These are phyloP conservation scores for Botrytis fragariae DNA, from an alignment of 2,329 filamentous ascomycete species.

Conservation along the genomic window DNA sequence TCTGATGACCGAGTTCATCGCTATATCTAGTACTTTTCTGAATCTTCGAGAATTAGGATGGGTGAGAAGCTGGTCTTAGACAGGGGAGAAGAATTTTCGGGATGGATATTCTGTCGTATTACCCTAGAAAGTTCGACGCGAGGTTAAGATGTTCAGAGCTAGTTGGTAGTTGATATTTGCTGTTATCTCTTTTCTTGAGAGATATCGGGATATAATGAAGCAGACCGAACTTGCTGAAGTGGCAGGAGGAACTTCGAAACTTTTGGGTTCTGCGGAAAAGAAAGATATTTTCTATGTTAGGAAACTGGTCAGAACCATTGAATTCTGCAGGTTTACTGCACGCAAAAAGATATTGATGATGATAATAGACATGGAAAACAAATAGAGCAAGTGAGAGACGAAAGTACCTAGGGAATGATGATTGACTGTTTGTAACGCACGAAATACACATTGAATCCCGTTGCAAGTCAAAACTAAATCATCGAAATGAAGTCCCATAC, in stretches of 20 bases:
- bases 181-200: neutral
- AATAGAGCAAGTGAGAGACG: neutral
- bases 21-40: neutral
- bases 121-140: neutral
- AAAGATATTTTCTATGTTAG: neutral
- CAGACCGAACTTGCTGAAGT: neutral
- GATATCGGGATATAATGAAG: neutral
- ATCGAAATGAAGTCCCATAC: neutral
- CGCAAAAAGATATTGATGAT: neutral
- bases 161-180: neutral
- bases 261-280: neutral
- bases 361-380: neutral
- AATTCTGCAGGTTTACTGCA: neutral
- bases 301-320: neutral
- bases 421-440: neutral
- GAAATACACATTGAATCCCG: neutral
- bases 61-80: neutral
- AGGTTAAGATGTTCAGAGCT: fast-evolving
- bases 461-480: neutral
- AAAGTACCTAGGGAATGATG: neutral
- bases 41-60: neutral
- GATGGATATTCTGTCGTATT: neutral
- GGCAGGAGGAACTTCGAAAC: too few relatives aligned
- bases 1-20: neutral
- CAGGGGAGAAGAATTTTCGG: neutral